phyloP scores from a whole-genome alignment of 306 rosid genomes.

The Lathyrus sativus region DNA sequence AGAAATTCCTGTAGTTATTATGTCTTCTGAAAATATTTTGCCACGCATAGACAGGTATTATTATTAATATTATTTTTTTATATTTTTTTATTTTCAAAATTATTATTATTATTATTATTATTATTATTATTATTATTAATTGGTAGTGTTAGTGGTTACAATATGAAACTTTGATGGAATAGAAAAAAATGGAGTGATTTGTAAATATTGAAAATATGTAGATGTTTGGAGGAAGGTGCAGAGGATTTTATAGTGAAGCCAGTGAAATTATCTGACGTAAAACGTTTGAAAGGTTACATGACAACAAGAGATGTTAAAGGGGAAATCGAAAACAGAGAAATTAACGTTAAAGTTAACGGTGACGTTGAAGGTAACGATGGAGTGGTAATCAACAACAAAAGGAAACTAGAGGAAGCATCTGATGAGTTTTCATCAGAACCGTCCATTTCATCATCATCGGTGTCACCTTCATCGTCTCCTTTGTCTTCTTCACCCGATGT shows the following conservation, averaged over 20 bases:
- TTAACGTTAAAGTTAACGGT: neutral
- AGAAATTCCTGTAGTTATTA: slow-evolving; percentile 89
- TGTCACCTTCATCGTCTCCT: slow-evolving; percentile 41
- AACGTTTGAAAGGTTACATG: slow-evolving; percentile 63
- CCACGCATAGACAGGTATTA: slow-evolving; percentile 86
- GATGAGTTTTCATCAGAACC: slow-evolving; percentile 55
- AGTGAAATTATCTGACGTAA: slow-evolving; percentile 86
- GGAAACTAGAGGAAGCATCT: slow-evolving; percentile 57
- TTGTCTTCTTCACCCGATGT: slow-evolving; percentile 49
- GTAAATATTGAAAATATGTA: slow-evolving; percentile 9
- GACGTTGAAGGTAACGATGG: neutral
- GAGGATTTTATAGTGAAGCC: slow-evolving; percentile 97
- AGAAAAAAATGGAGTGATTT: neutral
- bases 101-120: neutral
- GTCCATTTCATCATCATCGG: slow-evolving; percentile 37
- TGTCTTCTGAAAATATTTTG: slow-evolving; percentile 93
- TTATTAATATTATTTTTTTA: neutral
- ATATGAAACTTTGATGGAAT: neutral
- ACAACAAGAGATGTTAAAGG: slow-evolving; percentile 53
- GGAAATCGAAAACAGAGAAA: slow-evolving; percentile 31
- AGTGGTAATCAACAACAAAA: slow-evolving; percentile 62
- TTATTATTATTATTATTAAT: neutral
- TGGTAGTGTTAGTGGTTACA: neutral
- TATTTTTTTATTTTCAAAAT: neutral
- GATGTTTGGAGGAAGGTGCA: slow-evolving; percentile 98